Percentiles rank a stretch among this genome's conserved stretches.
Conservation (phyloP, 805 yeast species). For the Starmerella floris region DNA sequence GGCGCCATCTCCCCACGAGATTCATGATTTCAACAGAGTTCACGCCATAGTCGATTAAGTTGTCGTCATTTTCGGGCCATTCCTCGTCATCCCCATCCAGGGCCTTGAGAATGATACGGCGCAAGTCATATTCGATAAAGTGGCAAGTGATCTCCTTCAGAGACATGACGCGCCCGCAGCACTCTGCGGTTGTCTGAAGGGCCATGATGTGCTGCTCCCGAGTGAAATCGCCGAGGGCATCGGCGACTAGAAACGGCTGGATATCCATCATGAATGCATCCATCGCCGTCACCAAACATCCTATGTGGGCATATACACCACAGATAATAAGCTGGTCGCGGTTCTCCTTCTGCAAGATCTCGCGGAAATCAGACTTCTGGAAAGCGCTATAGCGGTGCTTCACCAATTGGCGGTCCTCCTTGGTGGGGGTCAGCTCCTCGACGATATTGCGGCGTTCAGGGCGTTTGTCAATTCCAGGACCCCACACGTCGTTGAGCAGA, state of each 20-base stretch:
- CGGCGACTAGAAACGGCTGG: conserved; percentile 14
- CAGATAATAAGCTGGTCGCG: conserved; percentile 15
- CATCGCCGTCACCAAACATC: conserved; percentile 13
- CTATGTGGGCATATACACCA: conserved; percentile 17
- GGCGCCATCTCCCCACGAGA: conserved; percentile 13
- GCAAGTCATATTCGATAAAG: conserved; percentile 6
- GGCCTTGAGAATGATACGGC: background rate
- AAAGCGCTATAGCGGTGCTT: conserved; percentile 16
- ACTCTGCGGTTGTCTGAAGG: conserved; percentile 4
- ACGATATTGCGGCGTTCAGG: conserved; percentile 6
- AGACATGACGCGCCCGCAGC: conserved; percentile 4
- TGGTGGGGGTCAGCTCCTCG: conserved; percentile 6
- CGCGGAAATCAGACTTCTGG: conserved; percentile 5
- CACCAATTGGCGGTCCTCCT: conserved; percentile 7
- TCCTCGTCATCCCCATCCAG: conserved; percentile 12
- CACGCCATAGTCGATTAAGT: conserved; percentile 12
- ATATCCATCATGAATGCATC: conserved; percentile 16
- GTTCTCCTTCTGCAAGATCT: conserved; percentile 1
- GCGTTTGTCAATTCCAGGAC: conserved; percentile 9
- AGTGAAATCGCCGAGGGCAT: conserved; percentile 12
- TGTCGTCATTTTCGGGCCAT: conserved; percentile 16
- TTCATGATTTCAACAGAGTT: conserved; percentile 16
- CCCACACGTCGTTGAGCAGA: conserved; percentile 14
- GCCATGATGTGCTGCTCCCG: conserved; percentile 10
- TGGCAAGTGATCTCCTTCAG: background rate